These are phyloP conservation scores for Dactylonectria estremocensis DNA, from an alignment of 2,329 filamentous ascomycete genomes.

Conservation along the genomic window DNA sequence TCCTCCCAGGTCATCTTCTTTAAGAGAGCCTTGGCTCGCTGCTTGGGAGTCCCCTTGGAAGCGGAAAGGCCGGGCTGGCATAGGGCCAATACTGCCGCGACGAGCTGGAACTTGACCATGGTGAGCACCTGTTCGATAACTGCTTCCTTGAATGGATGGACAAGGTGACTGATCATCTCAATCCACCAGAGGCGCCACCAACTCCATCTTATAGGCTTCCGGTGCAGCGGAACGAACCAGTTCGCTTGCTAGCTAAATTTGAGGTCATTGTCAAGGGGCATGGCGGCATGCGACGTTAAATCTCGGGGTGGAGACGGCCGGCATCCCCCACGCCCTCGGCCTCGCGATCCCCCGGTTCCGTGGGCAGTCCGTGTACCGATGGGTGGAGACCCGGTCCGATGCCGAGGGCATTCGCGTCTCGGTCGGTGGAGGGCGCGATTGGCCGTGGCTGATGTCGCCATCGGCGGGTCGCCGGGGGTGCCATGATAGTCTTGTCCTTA, in stretches of 20 bases:
- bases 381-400: constrained; percentile 5
- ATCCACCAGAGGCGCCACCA: background rate
- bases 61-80: constrained; percentile 9
- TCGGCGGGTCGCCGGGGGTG: background rate
- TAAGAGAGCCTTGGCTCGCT: constrained; percentile 34
- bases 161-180: background rate
- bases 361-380: constrained; percentile 12
- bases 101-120: constrained; percentile 34
- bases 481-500: background rate
- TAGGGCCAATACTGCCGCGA: constrained; percentile 24
- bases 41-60: constrained; percentile 26
- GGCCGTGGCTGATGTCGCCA: constrained; percentile 14
- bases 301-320: constrained; percentile 23
- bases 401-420: constrained; percentile 28
- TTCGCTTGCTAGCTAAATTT: constrained; percentile 9
- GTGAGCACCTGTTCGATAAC: background rate
- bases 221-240: background rate
- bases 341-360: constrained; percentile 27
- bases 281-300: constrained; percentile 28
- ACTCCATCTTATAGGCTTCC: constrained; percentile 20
- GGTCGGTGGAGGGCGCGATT: constrained; percentile 29
- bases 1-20: constrained; percentile 41
- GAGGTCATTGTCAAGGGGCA: constrained; percentile 31
- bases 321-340: constrained; percentile 29
- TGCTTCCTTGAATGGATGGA: background rate